These are phyloP conservation scores for Cyberlindnera samutprakarnensis DNA, from an alignment of 805 yeast genomes.

Conservation along the genomic window DNA sequence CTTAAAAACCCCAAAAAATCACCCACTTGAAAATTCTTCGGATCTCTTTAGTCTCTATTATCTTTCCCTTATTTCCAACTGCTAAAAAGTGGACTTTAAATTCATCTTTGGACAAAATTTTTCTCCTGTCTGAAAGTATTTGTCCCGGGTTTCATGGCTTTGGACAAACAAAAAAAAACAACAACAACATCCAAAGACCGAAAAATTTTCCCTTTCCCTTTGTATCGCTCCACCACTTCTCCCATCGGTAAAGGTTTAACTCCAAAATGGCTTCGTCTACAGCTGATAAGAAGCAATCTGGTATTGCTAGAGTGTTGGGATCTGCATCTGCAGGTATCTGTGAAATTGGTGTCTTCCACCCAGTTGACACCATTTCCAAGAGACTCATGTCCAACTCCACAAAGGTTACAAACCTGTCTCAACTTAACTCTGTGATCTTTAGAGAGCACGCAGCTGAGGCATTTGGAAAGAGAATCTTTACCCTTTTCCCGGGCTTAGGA, in stretches of 20 bases:
- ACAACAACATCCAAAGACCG: background rate
- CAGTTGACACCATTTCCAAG: conserved; percentile 96
- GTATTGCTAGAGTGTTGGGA: conserved; percentile 83
- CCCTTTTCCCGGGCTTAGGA: conserved; percentile 96
- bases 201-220: too few species aligned
- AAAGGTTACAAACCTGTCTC: conserved; percentile 50
- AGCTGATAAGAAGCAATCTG: conserved; percentile 78
- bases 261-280: conserved; percentile 18
- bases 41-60: too few species aligned
- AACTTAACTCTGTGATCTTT: conserved; percentile 83
- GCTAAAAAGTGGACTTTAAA: too few species aligned
- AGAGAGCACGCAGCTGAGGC: conserved; percentile 71
- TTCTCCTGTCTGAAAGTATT: too few species aligned
- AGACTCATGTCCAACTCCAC: conserved; percentile 84
- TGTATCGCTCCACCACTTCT: too few species aligned
- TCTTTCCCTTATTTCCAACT: too few species aligned
- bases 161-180: too few species aligned
- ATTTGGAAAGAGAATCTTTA: conserved; percentile 60
- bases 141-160: too few species aligned
- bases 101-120: too few species aligned
- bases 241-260: too few species aligned
- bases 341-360: conserved; percentile 96
- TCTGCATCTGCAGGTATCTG: conserved; percentile 97
- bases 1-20: too few species aligned
- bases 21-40: too few species aligned